These are phyloP conservation scores for Leucocoprinus leucothites DNA, from an alignment of 768 basidiomycete genomes.

Conservation along the genomic window DNA sequence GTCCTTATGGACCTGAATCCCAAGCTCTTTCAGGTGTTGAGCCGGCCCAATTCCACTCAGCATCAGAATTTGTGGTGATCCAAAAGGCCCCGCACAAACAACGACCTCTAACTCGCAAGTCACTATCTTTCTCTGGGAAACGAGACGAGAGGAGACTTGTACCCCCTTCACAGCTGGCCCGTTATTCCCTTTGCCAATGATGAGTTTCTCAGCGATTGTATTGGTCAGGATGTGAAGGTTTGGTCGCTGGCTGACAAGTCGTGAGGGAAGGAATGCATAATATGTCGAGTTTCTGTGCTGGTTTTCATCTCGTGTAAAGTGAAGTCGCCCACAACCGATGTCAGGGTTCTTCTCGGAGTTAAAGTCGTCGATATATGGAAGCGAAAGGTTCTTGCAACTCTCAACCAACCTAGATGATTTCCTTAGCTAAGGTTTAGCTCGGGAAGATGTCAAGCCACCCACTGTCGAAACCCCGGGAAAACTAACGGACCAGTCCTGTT, in stretches of 20 bases:
- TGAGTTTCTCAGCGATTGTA: conserved; percentile 52
- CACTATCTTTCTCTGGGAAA: conserved; percentile 38
- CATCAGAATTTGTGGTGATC: conserved; percentile 67
- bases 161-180: conserved; percentile 48
- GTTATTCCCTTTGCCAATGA: conserved; percentile 42
- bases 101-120: conserved; percentile 58
- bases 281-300: conserved; percentile 60
- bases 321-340: conserved; percentile 1
- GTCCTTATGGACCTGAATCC: conserved; percentile 57
- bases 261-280: conserved; percentile 61
- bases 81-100: conserved; percentile 39
- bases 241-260: conserved; percentile 53
- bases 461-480: conserved; percentile 53
- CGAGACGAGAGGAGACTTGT: conserved; percentile 44
- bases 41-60: conserved; percentile 78
- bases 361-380: conserved; percentile 60
- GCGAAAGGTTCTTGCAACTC: conserved; percentile 48
- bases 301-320: conserved; percentile 29
- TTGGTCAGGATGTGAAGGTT: conserved; percentile 62
- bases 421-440: conserved; percentile 20
- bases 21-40: conserved; percentile 47
- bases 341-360: conserved; percentile 51
- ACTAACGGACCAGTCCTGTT: conserved; percentile 50
- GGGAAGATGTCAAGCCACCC: conserved; percentile 20
- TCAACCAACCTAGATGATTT: conserved; percentile 37